Evolutionary conservation across 805 yeast genomes (phyloP), one percentile per base, ranked within the genome.

Genomic region (Metschnikowia cerradonensis): DNA sequence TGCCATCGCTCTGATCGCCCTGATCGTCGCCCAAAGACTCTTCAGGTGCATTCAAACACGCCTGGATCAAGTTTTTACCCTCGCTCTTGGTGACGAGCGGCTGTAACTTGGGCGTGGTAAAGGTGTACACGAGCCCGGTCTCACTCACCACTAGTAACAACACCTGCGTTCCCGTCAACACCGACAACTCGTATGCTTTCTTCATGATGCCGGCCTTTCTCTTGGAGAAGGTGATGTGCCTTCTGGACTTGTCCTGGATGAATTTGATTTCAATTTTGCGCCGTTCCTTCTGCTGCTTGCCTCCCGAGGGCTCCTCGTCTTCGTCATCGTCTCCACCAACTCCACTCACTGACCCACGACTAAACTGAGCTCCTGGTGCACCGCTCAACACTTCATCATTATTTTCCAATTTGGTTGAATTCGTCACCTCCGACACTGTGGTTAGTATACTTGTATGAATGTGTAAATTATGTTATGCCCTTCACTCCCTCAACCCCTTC

Each of bases 191-290:
- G 72, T 92, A 94, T n/a, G 99, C 99, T 75, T 94, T 94, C 75
- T 94, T 94, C 99, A 94, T 94, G 64, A 94, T 92, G 61, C 99
- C 99, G 42, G 97, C 98, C 73, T 92, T 92, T 73, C 99, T 87
- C 75, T 94, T 94, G 48, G 97, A 90, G 65, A 94, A 94, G 31
- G 99, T 94, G 62, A 94, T 95, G 72, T 94, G 99, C 65, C 99
- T 88, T 69, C 99, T 84, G 19, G 96, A 89, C 74, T 94, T 94
- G 71, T 94, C 97, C 75, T 92, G 96, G 64, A 94, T 94, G 66
- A 94, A 94, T 76, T 90, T 89, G 68, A 94, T 94, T 71, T 94
- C 99, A 63, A 92, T 92, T 72, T 92, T 92, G 76, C 99, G 75
- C 65, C 85, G 72, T 62, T 81, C 85, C 65, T 82, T 76, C 56